Evolutionary conservation across 768 basidiomycete genomes (phyloP).

Genomic region (Hortiboletus campestris): DNA sequence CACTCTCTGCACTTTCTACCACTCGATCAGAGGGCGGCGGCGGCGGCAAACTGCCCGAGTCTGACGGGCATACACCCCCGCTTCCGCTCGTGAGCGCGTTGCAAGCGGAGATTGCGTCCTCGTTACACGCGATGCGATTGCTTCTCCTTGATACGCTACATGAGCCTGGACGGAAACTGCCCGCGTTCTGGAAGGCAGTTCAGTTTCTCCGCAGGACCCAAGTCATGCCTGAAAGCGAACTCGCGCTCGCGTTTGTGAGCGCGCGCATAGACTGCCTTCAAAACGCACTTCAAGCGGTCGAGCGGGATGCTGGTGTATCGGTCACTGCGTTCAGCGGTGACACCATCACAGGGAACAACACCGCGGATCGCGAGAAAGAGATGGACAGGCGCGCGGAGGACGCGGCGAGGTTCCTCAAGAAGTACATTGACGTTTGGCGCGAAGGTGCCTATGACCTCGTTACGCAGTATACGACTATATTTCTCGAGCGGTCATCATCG

Average conservation of each 20-base stretch:
- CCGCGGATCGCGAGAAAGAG: constrained; percentile 37
- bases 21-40: constrained; percentile 32
- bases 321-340: constrained; percentile 11
- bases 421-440: constrained; percentile 87
- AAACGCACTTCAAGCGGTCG: constrained; percentile 51
- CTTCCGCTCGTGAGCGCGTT: constrained; percentile 45
- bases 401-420: constrained; percentile 73
- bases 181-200: constrained; percentile 86
- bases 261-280: constrained; percentile 67
- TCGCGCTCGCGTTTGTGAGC: constrained; percentile 83
- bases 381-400: constrained; percentile 68
- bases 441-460: constrained; percentile 92
- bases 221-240: constrained; percentile 65
- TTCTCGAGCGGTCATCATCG: constrained; percentile 63
- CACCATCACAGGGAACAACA: constrained; percentile 17
- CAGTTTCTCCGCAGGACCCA: constrained; percentile 85
- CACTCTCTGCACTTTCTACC: constrained; percentile 40
- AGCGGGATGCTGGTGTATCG: constrained; percentile 42
- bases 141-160: constrained; percentile 77
- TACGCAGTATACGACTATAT: constrained; percentile 86
- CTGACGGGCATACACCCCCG: constrained; percentile 36
- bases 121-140: constrained; percentile 64
- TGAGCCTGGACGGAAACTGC: constrained; percentile 81
- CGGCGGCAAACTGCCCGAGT: constrained; percentile 36
- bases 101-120: constrained; percentile 63